A percentile compares a stretch with the other conserved stretches of the same genome.
Evolutionary conservation across 2,329 filamentous ascomycete genomes (phyloP).

Genomic region (Beauveria brongniartii): DNA sequence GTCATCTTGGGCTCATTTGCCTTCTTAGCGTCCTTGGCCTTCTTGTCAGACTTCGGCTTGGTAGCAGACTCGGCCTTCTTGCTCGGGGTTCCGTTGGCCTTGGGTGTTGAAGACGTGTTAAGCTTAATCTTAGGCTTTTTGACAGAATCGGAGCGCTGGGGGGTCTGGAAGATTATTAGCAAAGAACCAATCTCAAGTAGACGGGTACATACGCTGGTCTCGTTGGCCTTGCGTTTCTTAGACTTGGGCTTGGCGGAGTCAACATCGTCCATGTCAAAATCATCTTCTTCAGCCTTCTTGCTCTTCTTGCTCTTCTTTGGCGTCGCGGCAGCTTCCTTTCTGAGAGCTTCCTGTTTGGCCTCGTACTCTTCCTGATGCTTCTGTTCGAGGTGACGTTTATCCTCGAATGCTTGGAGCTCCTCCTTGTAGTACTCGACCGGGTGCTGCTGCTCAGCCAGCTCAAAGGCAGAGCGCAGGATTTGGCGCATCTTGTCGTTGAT

Average conservation of each 20-base stretch:
- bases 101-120: slow-evolving; percentile 58
- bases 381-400: slow-evolving; percentile 52
- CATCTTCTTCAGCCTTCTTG: slow-evolving; percentile 41
- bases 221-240: slow-evolving; percentile 79
- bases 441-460: slow-evolving; percentile 70
- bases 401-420: slow-evolving; percentile 59
- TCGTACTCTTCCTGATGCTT: slow-evolving; percentile 34
- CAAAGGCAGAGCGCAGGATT: slow-evolving; percentile 68
- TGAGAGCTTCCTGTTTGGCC: slow-evolving; percentile 14
- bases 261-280: slow-evolving; percentile 54
- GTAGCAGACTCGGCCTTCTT: slow-evolving; percentile 44
- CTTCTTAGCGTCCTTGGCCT: slow-evolving; percentile 47
- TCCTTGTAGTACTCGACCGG: slow-evolving; percentile 77
- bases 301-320: slow-evolving; percentile 12
- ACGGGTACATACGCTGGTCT: slow-evolving; percentile 38
- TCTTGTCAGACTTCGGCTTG: slow-evolving; percentile 48
- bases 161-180: slow-evolving; percentile 31
- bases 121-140: slow-evolving; percentile 64
- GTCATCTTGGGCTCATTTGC: slow-evolving; percentile 51
- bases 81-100: slow-evolving; percentile 59
- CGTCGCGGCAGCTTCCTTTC: slow-evolving; percentile 37
- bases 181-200: slow-evolving; percentile 10
- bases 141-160: slow-evolving; percentile 51
- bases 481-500: slow-evolving; percentile 75
- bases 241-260: slow-evolving; percentile 58